Percentiles rank a stretch among this genome's conserved stretches.
Conservation (phyloP, 257 asterid species). For the Ajuga chamaepitys region DNA sequence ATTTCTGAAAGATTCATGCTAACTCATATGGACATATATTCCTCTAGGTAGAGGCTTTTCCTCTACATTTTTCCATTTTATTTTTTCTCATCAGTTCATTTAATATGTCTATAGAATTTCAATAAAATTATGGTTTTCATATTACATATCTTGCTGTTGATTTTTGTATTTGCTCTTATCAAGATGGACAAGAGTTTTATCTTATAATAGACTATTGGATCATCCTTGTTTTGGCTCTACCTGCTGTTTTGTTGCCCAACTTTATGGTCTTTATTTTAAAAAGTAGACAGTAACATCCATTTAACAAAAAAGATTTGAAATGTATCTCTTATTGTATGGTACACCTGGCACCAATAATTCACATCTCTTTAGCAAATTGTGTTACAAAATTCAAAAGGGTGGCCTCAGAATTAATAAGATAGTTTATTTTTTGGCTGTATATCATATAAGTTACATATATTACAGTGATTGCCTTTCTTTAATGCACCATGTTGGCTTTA, state of each 20-base stretch:
- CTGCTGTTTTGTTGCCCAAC: constrained; percentile 12
- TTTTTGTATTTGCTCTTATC: constrained; percentile 1
- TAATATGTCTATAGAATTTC: not conserved
- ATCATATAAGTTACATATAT: not conserved
- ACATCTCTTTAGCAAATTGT: constrained; percentile 17
- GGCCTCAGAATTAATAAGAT: constrained; percentile 1
- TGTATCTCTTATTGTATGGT: constrained; percentile 10
- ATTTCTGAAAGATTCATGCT: constrained; percentile 19
- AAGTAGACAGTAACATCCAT: constrained; percentile 23
- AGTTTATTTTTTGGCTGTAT: not conserved
- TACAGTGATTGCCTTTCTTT: not conserved
- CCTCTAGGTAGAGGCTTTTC: constrained; percentile 9
- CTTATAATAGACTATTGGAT: not conserved
- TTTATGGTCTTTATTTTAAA: constrained; percentile 16
- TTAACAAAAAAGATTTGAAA: constrained; percentile 8
- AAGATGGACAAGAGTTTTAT: constrained; percentile 4
- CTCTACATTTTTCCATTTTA: not conserved
- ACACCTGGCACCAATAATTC: constrained; percentile 26
- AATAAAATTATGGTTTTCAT: constrained; percentile 3
- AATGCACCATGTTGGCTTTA: not conserved
- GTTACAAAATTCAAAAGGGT: constrained; percentile 13
- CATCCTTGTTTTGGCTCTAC: constrained; percentile 1
- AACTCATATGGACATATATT: constrained; percentile 18
- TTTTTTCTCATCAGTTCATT: constrained; percentile 3
- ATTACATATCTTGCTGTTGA: not conserved